Conservation (phyloP, 75 land plant genomes). For the Pinus tabuliformis region DNA sequence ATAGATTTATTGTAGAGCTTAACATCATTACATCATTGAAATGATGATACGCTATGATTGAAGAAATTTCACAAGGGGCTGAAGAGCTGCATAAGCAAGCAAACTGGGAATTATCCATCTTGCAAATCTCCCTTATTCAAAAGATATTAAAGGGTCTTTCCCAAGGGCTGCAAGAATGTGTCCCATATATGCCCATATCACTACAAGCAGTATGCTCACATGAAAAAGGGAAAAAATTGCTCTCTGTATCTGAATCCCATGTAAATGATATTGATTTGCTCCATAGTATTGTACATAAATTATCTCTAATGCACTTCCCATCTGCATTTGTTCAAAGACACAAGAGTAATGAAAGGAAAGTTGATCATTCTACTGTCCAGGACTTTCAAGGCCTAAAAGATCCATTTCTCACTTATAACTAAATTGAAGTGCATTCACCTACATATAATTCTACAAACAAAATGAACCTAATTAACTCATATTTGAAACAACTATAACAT, state of each 20-base stretch:
- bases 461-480: too few relatives aligned
- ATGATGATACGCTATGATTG: slow-evolving; percentile 73
- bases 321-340: too few relatives aligned
- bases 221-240: slow-evolving; percentile 52
- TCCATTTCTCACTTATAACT: too few relatives aligned
- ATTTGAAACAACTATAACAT: too few relatives aligned
- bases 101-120: slow-evolving; percentile 66
- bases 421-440: too few relatives aligned
- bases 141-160: slow-evolving; percentile 63
- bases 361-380: too few relatives aligned
- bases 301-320: slow-evolving; percentile 45
- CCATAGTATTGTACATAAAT: slow-evolving; percentile 83
- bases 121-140: slow-evolving; percentile 50
- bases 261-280: slow-evolving; percentile 72
- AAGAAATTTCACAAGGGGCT: slow-evolving; percentile 58
- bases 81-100: slow-evolving; percentile 60
- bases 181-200: slow-evolving; percentile 66
- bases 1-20: slow-evolving; percentile 35
- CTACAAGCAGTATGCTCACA: slow-evolving; percentile 56
- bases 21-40: slow-evolving; percentile 46
- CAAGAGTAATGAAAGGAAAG: too few relatives aligned
- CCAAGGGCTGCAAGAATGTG: slow-evolving; percentile 40
- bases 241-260: slow-evolving; percentile 65
- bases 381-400: too few relatives aligned
- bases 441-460: too few relatives aligned